Evolutionary conservation across 106 monocot species (phyloP), one percentile per base, ranked within the genome.

Genomic region (Alisma plantagoaquatica): DNA sequence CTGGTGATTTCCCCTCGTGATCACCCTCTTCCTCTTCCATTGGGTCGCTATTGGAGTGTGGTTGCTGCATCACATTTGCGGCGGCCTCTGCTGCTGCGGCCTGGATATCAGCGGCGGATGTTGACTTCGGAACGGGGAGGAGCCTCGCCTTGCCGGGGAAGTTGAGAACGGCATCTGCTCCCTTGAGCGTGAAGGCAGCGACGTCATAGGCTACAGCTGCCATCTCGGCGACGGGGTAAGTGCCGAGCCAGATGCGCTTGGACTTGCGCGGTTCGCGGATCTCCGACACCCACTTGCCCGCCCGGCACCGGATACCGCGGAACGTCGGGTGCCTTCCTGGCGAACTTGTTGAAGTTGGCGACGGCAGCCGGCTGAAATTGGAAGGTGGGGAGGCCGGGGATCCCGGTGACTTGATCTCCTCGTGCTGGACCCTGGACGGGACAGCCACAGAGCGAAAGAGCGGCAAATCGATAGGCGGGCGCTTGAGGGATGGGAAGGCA

Each of bases 251-350:
- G 42, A 86, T 81, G 23, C 86, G 65, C 62, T 60, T 73, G 18
- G 73, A 29, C 64, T 86, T 86, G 33, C 86, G 65, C 18, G 86
- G 86, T 57, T 86, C 77, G 3, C 86, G 65, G 43, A 86, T 80
- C 67, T 86, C 86, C 8, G 85, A 86, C 30, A 86, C 85, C 85
- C 85, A 86, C 57, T 80, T 86, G 41, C 80, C 73, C 61, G 73
- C 67, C 43, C 84, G 64, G 35, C 56, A 50, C 16, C 84, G 68
- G n/a, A 85, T 49, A 17, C 84, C 84, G 4, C 79, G 72, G 65
- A 76, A 85, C 18, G 23, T 52, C 41, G 58, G 67, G 52, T 68
- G 63, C 63, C 44, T 68, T 38, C 48, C 14, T 2, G 47, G 23
- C 15, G n/a, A n/a, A n/a, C n/a, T n/a, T n/a, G n/a, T n/a, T n/a